Percentiles rank a stretch among this genome's conserved stretches.
Evolutionary conservation across 2,329 filamentous ascomycete species (phyloP).

Genomic region (Raffaelea deltoideospora): DNA sequence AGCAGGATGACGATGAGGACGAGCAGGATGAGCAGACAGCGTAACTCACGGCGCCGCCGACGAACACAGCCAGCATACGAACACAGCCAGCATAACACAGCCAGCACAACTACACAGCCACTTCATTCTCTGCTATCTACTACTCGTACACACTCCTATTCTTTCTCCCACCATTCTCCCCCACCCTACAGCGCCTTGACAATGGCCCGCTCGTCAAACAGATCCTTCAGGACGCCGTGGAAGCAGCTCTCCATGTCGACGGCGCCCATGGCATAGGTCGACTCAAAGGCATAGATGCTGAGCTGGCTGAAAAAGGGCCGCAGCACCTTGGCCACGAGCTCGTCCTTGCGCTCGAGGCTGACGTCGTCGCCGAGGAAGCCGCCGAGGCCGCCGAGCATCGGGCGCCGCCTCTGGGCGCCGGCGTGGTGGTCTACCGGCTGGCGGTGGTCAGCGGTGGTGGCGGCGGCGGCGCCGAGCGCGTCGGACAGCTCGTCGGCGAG

Average conservation of each 20-base stretch:
- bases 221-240: constrained; percentile 50
- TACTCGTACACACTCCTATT: no score
- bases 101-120: no score
- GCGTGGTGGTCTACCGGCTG: no score
- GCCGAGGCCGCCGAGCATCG: constrained; percentile 33
- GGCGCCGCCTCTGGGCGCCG: no score
- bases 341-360: constrained; percentile 43
- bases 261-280: constrained; percentile 68
- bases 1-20: not conserved
- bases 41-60: no score
- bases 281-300: constrained; percentile 88
- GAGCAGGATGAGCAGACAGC: not conserved
- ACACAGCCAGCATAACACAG: no score
- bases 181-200: constrained; percentile 36
- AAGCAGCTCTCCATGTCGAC: constrained; percentile 52
- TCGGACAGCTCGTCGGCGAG: constrained; percentile 77
- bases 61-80: no score
- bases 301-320: constrained; percentile 82
- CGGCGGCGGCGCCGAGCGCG: constrained; percentile 36
- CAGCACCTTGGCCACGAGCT: constrained; percentile 62
- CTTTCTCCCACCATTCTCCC: not conserved
- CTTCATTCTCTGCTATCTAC: no score
- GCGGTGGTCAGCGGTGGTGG: constrained; percentile 14
- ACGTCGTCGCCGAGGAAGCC: constrained; percentile 43
- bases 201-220: constrained; percentile 65